Base-by-base conservation (phyloP, 2,329 filamentous ascomycete species). In the Xylariaceae sp. region DNA sequence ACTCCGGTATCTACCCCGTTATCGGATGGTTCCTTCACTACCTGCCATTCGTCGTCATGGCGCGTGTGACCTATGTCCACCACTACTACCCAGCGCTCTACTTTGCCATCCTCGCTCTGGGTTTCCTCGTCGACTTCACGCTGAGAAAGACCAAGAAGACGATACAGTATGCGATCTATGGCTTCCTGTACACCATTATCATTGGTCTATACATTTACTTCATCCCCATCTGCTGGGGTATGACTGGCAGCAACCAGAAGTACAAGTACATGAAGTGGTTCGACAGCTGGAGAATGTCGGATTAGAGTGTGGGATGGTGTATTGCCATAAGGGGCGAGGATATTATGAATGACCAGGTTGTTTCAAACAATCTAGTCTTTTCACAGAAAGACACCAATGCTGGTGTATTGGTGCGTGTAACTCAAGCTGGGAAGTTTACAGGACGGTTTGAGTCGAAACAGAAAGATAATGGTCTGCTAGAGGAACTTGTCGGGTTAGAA, bases 11-110 rank as follows among this genome's bases (percentile, higher is more conserved):
- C 60, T 99, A 99, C 75, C 93, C 94, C 7, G 80, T 93, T 58
- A 82, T 94, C 57, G 94, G 94, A 63, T 99, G 94, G 94, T 87
- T 96, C 76, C 82, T 99, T 53, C 94, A 99, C 77, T 99, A 97
- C 74, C 78, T 96, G 63, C 94, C 94, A 0, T 99, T 97, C 76
- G 85, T 96, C 70, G 86, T 94, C 71, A 99, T 99, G 95, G 94
- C 92, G 9, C 90, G 94, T 81, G 94, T 99, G 62, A 99, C 94
- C 13, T 99, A 99, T 71, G 94, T 99, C 57, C 94, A 99, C 75
- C 94, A 99, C 79, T 99, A 99, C 81, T 99, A 97, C 75, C 94
- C 94, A 9, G 94, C 94, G 8, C 84, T 99, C 9, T 99, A 97
- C 80, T 99, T 97, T 74, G 92, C 94, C 68, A 96, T 99, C 65